Conservation (phyloP, 495 filamentous ascomycete genomes). For the Aspergillus affinis region DNA sequence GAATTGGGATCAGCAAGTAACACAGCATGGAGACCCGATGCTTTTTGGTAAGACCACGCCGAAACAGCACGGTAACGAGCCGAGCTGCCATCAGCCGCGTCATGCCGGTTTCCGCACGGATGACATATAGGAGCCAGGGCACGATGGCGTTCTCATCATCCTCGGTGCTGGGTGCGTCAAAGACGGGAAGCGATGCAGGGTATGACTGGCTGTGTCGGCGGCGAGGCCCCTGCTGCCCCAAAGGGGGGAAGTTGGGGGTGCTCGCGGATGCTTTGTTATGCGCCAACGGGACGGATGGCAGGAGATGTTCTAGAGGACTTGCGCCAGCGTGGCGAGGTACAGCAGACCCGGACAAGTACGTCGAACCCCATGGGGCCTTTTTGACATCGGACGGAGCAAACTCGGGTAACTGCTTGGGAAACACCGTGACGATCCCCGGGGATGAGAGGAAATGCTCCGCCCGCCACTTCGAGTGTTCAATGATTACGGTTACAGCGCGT, state of each 20-base stretch:
- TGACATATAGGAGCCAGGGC: constrained; percentile 75
- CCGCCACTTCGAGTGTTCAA: constrained; percentile 75
- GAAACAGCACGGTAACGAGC: constrained; percentile 73
- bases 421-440: constrained; percentile 69
- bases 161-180: constrained; percentile 44
- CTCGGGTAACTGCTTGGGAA: constrained; percentile 54
- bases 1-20: constrained; percentile 67
- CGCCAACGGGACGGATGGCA: constrained; percentile 49
- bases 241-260: constrained; percentile 56
- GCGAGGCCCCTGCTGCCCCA: constrained; percentile 48
- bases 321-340: constrained; percentile 41
- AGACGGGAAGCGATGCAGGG: constrained; percentile 33
- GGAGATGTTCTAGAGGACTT: constrained; percentile 59
- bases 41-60: constrained; percentile 63
- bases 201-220: constrained; percentile 44
- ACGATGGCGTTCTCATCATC: constrained; percentile 78
- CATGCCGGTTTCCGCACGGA: constrained; percentile 61
- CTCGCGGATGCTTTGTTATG: constrained; percentile 32
- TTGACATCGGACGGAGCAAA: constrained; percentile 46
- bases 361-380: constrained; percentile 45
- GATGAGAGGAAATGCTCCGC: constrained; percentile 77
- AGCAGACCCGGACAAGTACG: constrained; percentile 45
- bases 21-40: constrained; percentile 61
- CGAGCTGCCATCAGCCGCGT: constrained; percentile 76
- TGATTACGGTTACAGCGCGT: constrained; percentile 77